Evolutionary conservation across 352 stramenopile species (phyloP), one percentile per base, ranked within the genome.

Genomic region (Pythium dissotocum): DNA sequence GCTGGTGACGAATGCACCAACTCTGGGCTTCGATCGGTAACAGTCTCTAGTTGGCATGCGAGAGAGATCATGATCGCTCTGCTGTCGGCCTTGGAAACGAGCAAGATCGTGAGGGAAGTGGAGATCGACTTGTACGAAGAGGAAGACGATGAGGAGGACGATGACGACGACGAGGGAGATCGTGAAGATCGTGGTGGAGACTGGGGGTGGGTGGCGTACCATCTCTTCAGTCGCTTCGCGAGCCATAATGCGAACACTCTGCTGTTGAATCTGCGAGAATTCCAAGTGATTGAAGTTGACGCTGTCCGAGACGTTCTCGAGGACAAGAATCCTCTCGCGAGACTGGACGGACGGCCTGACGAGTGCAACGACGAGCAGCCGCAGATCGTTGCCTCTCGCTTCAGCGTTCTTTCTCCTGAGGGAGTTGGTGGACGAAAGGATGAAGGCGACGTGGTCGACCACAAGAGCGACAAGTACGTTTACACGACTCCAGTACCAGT

Each of bases 121-220:
- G 42, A 51, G 42, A 26, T 51, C 42, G 42, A 26, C 42, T 9
- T 51, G 42, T 51, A 51, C 42, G 42, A 51, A 24, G 42, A 51
- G 1, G 5, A 24, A 26, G 12, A 51, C 42, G 7, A 28, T 3
- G 42, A 51, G 6, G 3, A 9, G 2, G 42, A 26, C 42, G 16
- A 26, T 51, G 42, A 51, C n/a, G n/a, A n/a, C n/a, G n/a, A n/a
- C n/a, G n/a, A n/a, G n/a, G n/a, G n/a, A 3, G 42, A 51, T 2
- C 13, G 26, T 2, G 42, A 51, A 26, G 42, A 51, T 12, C 42
- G 42, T 16, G 42, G 9, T 26, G n/a, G 42, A 26, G 42, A 51
- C 42, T 51, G 42, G 42, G 42, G 26, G 42, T 26, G 42, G 42
- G 13, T 51, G 2, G 8, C 42, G 9, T 51, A 51, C n/a, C 16